A percentile compares a stretch with the other conserved stretches of the same genome.
These are phyloP conservation scores for Phytophthora cactorum DNA, from an alignment of 352 stramenopile genomes.

Conservation along the genomic window DNA sequence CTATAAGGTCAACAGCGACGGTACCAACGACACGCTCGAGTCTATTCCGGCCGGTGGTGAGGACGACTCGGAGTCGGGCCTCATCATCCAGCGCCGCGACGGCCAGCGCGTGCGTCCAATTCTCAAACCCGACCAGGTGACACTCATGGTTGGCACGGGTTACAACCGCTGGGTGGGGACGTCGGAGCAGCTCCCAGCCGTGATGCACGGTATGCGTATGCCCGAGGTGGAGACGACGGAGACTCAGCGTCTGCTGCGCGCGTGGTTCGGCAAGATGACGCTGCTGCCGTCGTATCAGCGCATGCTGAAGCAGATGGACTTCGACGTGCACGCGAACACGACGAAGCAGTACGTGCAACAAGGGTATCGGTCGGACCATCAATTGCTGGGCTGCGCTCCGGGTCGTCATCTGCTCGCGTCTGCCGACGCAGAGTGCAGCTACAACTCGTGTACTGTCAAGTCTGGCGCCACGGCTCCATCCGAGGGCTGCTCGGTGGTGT, in stretches of 20 bases:
- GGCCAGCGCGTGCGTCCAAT: conserved; percentile 52
- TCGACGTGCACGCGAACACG: conserved; percentile 47
- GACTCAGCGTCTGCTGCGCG: conserved; percentile 47
- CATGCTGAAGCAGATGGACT: conserved; percentile 57
- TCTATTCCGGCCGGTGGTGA: conserved; percentile 31
- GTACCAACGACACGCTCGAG: conserved; percentile 29
- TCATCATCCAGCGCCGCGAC: conserved; percentile 59
- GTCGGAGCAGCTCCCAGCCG: conserved; percentile 49
- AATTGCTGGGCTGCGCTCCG: conserved; percentile 47
- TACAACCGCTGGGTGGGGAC: conserved; percentile 60
- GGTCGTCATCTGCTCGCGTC: conserved; percentile 47
- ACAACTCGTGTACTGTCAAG: conserved; percentile 40
- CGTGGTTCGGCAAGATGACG: conserved; percentile 74
- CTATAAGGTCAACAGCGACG: conserved; percentile 52
- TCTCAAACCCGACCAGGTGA: conserved; percentile 58
- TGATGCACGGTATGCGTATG: conserved; percentile 71
- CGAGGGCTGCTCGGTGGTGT: conserved; percentile 43
- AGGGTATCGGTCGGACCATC: conserved; percentile 28
- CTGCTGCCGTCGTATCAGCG: conserved; percentile 60
- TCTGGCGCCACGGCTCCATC: conserved; percentile 27
- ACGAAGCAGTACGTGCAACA: conserved; percentile 45
- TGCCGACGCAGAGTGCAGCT: conserved; percentile 35
- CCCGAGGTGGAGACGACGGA: conserved; percentile 36
- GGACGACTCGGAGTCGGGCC: conserved; percentile 46
- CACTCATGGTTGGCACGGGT: conserved; percentile 66